Evolutionary conservation across 495 filamentous ascomycete genomes (phyloP).

Genomic region (Neurospora pannonica): DNA sequence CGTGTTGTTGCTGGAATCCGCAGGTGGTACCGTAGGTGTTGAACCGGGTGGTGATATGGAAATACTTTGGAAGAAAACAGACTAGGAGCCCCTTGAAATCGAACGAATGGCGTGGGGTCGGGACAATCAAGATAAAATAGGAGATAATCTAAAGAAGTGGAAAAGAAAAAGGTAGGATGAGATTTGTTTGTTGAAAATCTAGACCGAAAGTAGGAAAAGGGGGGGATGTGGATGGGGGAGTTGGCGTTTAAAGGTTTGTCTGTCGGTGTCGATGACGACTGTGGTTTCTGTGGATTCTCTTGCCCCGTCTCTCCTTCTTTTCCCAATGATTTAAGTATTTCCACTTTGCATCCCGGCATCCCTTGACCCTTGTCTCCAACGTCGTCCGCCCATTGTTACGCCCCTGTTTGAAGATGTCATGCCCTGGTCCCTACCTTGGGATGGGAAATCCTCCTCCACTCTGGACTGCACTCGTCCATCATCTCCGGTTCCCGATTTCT

Average conservation of each 20-base stretch:
- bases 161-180: background rate
- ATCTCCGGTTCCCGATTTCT: background rate
- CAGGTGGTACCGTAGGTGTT: background rate
- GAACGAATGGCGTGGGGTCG: background rate
- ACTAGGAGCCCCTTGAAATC: background rate
- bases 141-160: background rate
- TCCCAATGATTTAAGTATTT: background rate
- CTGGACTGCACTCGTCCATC: background rate
- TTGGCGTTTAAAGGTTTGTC: background rate
- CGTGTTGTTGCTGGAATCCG: background rate
- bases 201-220: background rate
- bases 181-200: background rate
- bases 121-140: background rate
- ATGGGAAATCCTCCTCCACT: background rate
- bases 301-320: background rate
- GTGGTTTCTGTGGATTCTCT: background rate
- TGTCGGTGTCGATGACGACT: background rate
- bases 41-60: background rate
- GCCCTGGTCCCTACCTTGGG: background rate
- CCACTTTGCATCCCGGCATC: background rate
- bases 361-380: background rate
- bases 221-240: background rate
- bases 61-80: background rate
- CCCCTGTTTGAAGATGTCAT: background rate
- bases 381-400: background rate